Percentiles rank a stretch among this genome's conserved stretches.
phyloP scores from a whole-genome alignment of 352 stramenopile species.

The Globisporangium barbulae region DNA sequence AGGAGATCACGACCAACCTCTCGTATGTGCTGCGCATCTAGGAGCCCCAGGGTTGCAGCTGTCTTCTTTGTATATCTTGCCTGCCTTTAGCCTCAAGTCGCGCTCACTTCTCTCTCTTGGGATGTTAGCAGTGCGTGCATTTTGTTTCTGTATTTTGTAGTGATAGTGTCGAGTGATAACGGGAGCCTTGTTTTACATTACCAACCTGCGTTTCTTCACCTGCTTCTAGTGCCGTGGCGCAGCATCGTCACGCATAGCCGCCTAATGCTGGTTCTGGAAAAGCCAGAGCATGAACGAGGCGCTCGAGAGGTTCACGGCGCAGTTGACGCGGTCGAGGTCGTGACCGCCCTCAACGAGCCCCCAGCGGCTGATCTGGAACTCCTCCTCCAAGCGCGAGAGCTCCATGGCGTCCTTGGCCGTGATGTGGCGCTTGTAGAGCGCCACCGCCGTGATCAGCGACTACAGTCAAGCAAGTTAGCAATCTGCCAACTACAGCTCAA shows the following conservation, averaged over 20 bases:
- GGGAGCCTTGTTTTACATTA: constrained; percentile 2
- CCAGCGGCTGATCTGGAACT: constrained; percentile 89
- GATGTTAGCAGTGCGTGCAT: not conserved
- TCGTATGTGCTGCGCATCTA: constrained; percentile 36
- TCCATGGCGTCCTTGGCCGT: constrained; percentile 85
- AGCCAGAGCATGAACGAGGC: constrained; percentile 84
- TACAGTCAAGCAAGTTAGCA: constrained; percentile 11
- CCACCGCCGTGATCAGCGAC: constrained; percentile 81
- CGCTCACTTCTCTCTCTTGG: not conserved
- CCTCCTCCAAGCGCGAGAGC: constrained; percentile 78
- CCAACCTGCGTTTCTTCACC: not conserved
- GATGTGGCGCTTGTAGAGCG: constrained; percentile 82
- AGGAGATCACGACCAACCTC: constrained; percentile 48
- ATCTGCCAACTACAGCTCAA: not conserved
- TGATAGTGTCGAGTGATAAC: not conserved
- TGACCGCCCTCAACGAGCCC: constrained; percentile 87
- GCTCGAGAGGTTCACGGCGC: constrained; percentile 75
- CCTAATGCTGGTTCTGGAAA: constrained; percentile 64
- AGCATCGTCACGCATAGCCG: not conserved
- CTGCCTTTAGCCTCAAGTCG: too few species aligned
- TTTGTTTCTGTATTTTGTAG: constrained; percentile 4
- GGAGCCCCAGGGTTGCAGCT: too few species aligned
- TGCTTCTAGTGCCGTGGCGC: not conserved
- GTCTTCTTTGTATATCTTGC: too few species aligned
- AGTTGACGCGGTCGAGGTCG: constrained; percentile 88